Base-by-base conservation (phyloP, 176 grass and related monocot genomes). In the Eragrostis curvula region DNA sequence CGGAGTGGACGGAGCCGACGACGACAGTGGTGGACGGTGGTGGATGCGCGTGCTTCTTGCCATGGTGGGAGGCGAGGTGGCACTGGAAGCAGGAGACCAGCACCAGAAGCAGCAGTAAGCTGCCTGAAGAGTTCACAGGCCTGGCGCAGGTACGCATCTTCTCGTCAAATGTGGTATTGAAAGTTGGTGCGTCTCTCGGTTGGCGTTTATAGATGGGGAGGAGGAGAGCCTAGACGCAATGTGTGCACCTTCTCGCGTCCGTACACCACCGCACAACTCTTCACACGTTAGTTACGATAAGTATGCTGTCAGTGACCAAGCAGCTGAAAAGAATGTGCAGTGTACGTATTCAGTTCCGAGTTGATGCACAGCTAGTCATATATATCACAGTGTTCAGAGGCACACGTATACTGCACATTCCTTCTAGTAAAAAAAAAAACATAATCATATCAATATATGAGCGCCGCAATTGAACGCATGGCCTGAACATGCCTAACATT, bases 1-100 rank as follows among this genome's bases (percentile, higher is more conserved):
- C 58, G 17, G 74, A 84, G 72, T 68, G 36, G 24, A 82, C 49
- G 18, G 71, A 40, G 79, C 73, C 66, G 69, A 69, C 63, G 43
- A 60, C 44, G 67, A 62, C 55, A 29, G 57, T 11, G 16, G 64
- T 5, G 3, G 42, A 30, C 8, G 15, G 25, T 17, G 20, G 30
- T 24, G 70, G 45, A 9, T 15, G 76, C 3, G 6, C 29, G 42
- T 52, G 20, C 66, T 55, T 27, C 56, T 0, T 57, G 36, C 28
- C 80, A 47, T 72, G 80, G 15, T 55, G 67, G 5, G 48, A 27
- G 40, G 80, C 80, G 58, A 65, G 68, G 67, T 47, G 29, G 49
- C 80, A 49, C 32, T 5, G 66, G 20, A 66, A 88, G 49, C 40
- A 88, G 17, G 74, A 48, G 80, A 58, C 7, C 7, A 65, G 58